A percentile compares a stretch with the other conserved stretches of the same genome.
Conservation (phyloP, 441 rosid genomes). For the Hura crepitans region DNA sequence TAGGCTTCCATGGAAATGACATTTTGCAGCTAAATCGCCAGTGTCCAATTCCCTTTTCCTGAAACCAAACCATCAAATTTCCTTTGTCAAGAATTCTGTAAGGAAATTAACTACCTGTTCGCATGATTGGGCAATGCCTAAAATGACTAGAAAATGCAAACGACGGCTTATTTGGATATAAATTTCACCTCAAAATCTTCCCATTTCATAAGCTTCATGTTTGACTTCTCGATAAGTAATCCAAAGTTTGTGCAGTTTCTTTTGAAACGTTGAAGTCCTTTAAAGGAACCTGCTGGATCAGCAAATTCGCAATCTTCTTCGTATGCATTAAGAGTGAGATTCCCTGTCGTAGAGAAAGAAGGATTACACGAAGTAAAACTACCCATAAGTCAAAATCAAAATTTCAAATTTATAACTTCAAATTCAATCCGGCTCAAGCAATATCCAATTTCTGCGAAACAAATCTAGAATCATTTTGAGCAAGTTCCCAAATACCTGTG, state of each 20-base stretch:
- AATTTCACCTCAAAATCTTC: constrained; percentile 66
- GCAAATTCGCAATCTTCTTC: constrained; percentile 93
- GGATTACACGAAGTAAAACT: too few relatives aligned
- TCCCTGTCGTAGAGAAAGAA: constrained; percentile 39
- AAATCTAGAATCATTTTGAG: too few relatives aligned
- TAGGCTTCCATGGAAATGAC: constrained; percentile 97
- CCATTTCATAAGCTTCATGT: constrained; percentile 90
- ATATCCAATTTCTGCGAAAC: not conserved
- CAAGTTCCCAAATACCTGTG: constrained; percentile 44
- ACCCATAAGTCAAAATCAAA: not conserved
- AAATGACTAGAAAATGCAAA: not conserved
- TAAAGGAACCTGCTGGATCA: constrained; percentile 93
- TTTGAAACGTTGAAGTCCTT: constrained; percentile 78
- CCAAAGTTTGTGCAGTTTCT: constrained; percentile 91
- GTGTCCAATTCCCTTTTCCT: constrained; percentile 88
- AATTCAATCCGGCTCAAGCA: not conserved
- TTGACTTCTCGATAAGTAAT: constrained; percentile 61
- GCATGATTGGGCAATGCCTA: not conserved
- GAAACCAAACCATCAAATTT: constrained; percentile 18
- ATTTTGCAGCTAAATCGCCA: constrained; percentile 85
- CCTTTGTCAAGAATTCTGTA: not conserved
- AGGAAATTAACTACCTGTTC: not conserved
- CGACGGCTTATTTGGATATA: not conserved
- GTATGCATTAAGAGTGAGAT: constrained; percentile 60
- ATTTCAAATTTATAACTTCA: not conserved